Base-by-base conservation (phyloP, 2,329 filamentous ascomycete genomes). In the Botryotinia narcissicola region DNA sequence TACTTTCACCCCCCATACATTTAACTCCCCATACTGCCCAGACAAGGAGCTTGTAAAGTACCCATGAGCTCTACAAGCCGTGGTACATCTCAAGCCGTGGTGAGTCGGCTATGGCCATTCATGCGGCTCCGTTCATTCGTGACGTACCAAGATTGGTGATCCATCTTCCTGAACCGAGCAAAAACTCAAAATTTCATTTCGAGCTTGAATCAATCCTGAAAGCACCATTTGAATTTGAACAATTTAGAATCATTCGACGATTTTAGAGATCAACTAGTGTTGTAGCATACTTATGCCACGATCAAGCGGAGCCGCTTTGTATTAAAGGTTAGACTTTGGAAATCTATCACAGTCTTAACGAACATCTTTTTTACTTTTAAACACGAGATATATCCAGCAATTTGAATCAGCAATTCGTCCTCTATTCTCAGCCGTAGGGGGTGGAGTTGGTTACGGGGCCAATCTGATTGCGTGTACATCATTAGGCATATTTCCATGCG, bases 301-400 rank as follows among this genome's bases (percentile, higher is more conserved):
- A 54, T 29, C 4, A 54, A 29, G n/a, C 4, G 2, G 51, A 29
- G 51, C 48, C 0, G 25, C 48, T 1, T 14, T 0, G 8, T 14
- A 18, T 8, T 18, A 6, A 18, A 2, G 1, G 42, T 18, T 29
- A 14, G 48, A 51, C 0, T 14, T 1, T 4, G 48, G 48, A 0
- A 61, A 61, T n/a, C 10, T 12, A 2, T 4, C 20, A 40, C 35
- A 4, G 20, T 7, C 20, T 61, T n/a, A 7, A 16, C 5, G 5
- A 1, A 0, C 1, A n/a, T 25, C 59, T 3, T 37, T 8, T 5
- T 0, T 14, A 25, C 1, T 0, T 8, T 0, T 2, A 6, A 2
- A 1, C 35, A 35, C 1, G 25, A 60, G 20, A 8, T 35, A 14
- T 20, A 4, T 4, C 10, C 32, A 40, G 20, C 10, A 29, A 16